phyloP scores from a whole-genome alignment of 2,329 filamentous ascomycete genomes.

The Aspergillus sp. region DNA sequence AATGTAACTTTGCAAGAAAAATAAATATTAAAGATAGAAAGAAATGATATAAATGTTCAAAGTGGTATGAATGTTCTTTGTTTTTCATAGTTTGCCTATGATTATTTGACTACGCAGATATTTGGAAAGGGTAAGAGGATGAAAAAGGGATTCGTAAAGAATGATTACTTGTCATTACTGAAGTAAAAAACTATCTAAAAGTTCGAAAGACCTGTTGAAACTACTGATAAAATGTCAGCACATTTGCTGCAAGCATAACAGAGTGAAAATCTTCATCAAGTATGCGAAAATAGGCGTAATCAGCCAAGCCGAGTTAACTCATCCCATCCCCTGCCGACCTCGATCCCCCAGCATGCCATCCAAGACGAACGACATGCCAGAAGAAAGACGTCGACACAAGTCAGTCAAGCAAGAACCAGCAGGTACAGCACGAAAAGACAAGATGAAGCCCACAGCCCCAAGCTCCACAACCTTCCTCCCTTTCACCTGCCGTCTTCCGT shows the following conservation, averaged over 20 bases:
- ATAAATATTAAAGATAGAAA: neutral
- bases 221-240: slow-evolving; percentile 4
- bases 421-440: slow-evolving; percentile 20
- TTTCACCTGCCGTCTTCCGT: slow-evolving; percentile 13
- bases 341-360: slow-evolving; percentile 28
- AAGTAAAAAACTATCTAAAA: too few relatives aligned
- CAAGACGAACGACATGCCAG: slow-evolving; percentile 39
- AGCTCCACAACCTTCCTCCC: slow-evolving; percentile 49
- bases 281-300: slow-evolving; percentile 18
- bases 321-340: slow-evolving; percentile 42
- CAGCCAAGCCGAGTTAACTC: slow-evolving; percentile 45
- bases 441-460: slow-evolving; percentile 25
- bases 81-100: neutral
- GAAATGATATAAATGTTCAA: neutral
- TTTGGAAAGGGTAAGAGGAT: too few relatives aligned
- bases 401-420: slow-evolving; percentile 29
- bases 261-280: neutral
- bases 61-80: too few relatives aligned
- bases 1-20: neutral
- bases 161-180: too few relatives aligned
- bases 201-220: neutral
- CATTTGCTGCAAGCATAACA: neutral
- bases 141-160: too few relatives aligned
- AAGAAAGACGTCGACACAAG: slow-evolving; percentile 33
- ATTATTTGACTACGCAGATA: too few relatives aligned